phyloP scores from a whole-genome alignment of 805 yeast genomes.

The Pichia eremophila region DNA sequence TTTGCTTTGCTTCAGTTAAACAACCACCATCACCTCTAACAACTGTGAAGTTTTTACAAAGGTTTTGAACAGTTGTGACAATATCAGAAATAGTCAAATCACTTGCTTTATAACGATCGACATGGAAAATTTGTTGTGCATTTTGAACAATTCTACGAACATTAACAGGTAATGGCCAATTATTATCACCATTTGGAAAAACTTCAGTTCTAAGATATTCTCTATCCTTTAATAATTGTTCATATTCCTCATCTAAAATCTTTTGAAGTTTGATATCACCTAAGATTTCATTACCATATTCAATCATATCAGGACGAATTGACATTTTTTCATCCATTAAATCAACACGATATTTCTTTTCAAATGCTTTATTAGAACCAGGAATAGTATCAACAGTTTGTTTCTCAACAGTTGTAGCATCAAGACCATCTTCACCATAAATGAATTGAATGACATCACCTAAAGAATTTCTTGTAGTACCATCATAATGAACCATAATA shows the following conservation, averaged over 20 bases:
- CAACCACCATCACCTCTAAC: conserved; percentile 74
- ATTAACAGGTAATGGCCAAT: conserved; percentile 97
- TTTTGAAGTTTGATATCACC: conserved; percentile 84
- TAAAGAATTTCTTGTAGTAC: conserved; percentile 93
- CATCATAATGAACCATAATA: conserved; percentile 90
- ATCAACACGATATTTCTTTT: conserved; percentile 76
- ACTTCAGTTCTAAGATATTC: conserved; percentile 65
- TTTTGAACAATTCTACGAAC: conserved; percentile 93
- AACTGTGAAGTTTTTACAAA: conserved; percentile 61
- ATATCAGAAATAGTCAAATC: conserved; percentile 82
- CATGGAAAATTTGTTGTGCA: conserved; percentile 93
- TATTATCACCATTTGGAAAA: conserved; percentile 87
- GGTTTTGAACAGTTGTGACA: conserved; percentile 57
- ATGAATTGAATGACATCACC: conserved; percentile 95
- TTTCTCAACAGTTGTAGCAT: conserved; percentile 95
- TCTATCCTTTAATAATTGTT: conserved; percentile 72
- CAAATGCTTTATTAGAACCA: conserved; percentile 80
- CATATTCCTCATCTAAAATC: conserved; percentile 73
- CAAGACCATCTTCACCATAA: conserved; percentile 98
- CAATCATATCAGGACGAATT: conserved; percentile 65
- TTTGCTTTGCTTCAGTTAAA: conserved; percentile 77
- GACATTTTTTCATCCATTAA: conserved; percentile 56
- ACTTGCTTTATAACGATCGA: conserved; percentile 82
- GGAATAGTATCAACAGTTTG: conserved; percentile 94
- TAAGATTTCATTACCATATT: conserved; percentile 80